Evolutionary conservation across 257 asterid species (phyloP), one percentile per base, ranked within the genome.

Genomic region (Nicotiana benthamiana): DNA sequence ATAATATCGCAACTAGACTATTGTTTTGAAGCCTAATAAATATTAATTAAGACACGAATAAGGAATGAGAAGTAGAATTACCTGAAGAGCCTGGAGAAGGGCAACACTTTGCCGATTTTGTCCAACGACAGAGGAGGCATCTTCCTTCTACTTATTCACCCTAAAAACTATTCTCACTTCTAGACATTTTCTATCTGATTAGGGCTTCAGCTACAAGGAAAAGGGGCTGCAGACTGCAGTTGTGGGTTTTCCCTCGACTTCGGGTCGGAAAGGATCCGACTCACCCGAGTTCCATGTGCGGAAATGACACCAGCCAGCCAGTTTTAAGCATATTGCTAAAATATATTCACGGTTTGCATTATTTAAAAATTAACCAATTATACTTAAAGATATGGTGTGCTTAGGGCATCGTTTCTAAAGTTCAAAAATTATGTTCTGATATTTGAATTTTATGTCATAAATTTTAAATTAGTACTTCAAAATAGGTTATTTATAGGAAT

Each of bases 81-180:
- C 90, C 88, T 80, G 68, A 87, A 77, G 65, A 78, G 59, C 5
- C 83, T 78, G 66, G 85, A 76, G 70, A 87, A 87, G 27, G 90
- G 90, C 46, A 87, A 70, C 16, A 81, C 82, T 20, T 40, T 85
- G 27, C 80, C 78, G 16, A 84, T 17, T 83, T 67, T 87, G 57
- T 30, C 68, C 6, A 86, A 22, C 4, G 87, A 83, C 3, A 81
- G 63, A 12, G 80, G 24, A 12, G 80, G 24, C 89, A 83, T 83
- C 26, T 66, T 70, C 24, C 16, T 54, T 60, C 46, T 24, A 30
- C 15, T 40, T 22, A 72, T 72, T 72, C 6, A 11, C 36, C 40
- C 36, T 5, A 40, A 67, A 65, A 10, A n/a, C 48, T 17, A 9
- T 64, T 22, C 24, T 16, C 6, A 30, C 24, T 30, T 64, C 74